These are phyloP conservation scores for Trichophyton benhamiae DNA, from an alignment of 2,329 filamentous ascomycete genomes.

Conservation along the genomic window DNA sequence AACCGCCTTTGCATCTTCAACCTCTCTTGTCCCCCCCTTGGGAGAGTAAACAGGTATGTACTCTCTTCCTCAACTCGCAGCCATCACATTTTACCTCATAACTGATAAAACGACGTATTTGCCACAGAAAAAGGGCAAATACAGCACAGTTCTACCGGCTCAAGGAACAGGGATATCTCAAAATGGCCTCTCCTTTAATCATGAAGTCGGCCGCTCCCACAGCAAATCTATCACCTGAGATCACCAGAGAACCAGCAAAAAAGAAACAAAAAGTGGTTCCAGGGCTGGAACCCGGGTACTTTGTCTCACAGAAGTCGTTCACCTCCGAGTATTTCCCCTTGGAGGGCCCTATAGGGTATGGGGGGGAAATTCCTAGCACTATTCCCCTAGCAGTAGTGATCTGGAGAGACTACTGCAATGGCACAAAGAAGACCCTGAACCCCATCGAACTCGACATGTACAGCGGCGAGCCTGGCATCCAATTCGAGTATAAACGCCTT, in stretches of 20 bases:
- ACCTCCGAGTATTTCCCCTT: neutral
- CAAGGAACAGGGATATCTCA: no score
- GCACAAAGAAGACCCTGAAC: no score
- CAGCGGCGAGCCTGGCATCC: slow-evolving; percentile 9
- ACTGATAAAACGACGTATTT: no score
- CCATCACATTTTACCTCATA: no score
- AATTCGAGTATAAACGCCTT: slow-evolving; percentile 11
- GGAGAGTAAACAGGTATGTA: no score
- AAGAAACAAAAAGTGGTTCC: neutral
- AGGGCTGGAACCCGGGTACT: neutral
- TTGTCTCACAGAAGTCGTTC: neutral
- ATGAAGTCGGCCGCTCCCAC: neutral
- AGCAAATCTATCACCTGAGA: neutral
- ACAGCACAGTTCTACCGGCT: no score
- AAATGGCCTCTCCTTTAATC: neutral
- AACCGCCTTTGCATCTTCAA: neutral
- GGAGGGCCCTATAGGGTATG: neutral
- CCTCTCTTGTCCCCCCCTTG: no score
- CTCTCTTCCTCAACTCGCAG: no score
- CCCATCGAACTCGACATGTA: neutral
- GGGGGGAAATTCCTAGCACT: neutral
- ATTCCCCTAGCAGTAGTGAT: neutral
- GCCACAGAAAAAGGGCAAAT: no score
- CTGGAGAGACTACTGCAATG: neutral
- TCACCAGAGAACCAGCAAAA: neutral